Conservation (phyloP, 306 rosid genomes). For the Alnus rubra region DNA sequence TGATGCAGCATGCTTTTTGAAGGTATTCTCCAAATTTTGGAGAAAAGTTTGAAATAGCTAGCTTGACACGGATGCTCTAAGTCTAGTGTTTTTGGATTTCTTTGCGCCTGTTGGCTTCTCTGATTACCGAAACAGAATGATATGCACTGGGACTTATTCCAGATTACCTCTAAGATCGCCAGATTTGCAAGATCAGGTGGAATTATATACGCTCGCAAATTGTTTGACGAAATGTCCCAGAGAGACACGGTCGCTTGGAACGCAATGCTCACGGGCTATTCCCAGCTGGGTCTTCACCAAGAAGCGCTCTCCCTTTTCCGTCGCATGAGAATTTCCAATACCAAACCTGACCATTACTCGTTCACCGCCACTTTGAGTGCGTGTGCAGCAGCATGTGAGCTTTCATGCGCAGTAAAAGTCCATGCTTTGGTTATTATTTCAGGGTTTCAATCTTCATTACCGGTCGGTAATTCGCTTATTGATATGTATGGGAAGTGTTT, state of each 20-base stretch:
- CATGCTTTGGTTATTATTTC: conserved; percentile 54
- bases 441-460: conserved; percentile 57
- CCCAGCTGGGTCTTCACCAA: conserved; percentile 52
- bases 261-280: conserved; percentile 66
- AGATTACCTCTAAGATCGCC: conserved; percentile 48
- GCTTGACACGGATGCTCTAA: no score
- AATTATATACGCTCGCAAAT: conserved; percentile 55
- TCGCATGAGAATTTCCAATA: conserved; percentile 47
- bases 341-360: conserved; percentile 57
- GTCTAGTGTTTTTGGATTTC: no score
- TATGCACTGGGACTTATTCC: conserved; percentile 51
- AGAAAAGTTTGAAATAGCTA: no score
- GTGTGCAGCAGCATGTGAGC: conserved; percentile 46
- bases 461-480: conserved; percentile 56
- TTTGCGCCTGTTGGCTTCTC: background rate
- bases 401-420: conserved; percentile 43
- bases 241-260: conserved; percentile 76
- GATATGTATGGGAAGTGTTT: conserved; percentile 84
- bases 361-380: conserved; percentile 58
- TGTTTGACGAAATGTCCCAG: conserved; percentile 63
- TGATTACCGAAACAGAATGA: conserved; percentile 26
- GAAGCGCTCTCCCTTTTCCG: conserved; percentile 52
- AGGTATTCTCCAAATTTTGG: no score
- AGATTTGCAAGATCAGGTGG: conserved; percentile 41
- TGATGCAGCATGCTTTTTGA: no score